Percentiles rank a stretch among this genome's conserved stretches.
Conservation (phyloP, 2,329 filamentous ascomycete genomes). For the Pezizomycotina sp. region DNA sequence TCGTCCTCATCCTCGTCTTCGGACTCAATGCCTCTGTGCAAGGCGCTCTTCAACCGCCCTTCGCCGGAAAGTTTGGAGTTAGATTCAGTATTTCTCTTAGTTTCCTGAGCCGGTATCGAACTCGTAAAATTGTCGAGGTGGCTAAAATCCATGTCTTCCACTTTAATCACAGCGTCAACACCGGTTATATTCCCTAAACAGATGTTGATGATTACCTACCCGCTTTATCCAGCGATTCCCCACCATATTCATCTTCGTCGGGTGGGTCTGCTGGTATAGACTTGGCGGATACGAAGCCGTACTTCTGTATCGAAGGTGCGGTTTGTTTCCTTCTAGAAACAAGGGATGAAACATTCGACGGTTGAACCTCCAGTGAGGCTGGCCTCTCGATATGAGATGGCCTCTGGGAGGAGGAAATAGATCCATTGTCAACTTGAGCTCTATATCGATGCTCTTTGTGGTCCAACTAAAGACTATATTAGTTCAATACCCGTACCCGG, state of each 20-base stretch:
- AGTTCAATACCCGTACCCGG: no score
- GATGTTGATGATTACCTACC: no score
- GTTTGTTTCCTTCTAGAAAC: no score
- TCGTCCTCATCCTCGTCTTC: conserved; percentile 1
- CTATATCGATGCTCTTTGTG: conserved; percentile 7
- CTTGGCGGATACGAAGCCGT: no score
- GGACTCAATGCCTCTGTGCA: neutral
- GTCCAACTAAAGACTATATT: neutral
- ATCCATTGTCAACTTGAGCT: conserved; percentile 15
- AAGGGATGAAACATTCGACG: conserved; percentile 6
- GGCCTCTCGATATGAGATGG: conserved; percentile 12
- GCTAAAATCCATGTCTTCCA: conserved; percentile 8
- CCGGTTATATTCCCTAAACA: no score
- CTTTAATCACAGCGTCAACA: neutral
- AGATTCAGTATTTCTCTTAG: neutral
- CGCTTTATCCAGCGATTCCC: conserved; percentile 7
- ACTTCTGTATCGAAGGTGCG: no score
- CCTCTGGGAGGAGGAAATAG: conserved; percentile 35
- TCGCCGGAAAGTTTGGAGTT: neutral
- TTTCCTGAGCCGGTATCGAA: conserved; percentile 3
- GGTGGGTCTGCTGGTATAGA: neutral
- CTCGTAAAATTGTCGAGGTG: conserved; percentile 13
- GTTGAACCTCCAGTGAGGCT: conserved; percentile 18
- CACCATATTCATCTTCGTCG: conserved; percentile 5
- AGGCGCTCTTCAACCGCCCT: neutral